Base-by-base conservation (phyloP, 2,329 filamentous ascomycete species). In the Penicillium aurantiogriseum region DNA sequence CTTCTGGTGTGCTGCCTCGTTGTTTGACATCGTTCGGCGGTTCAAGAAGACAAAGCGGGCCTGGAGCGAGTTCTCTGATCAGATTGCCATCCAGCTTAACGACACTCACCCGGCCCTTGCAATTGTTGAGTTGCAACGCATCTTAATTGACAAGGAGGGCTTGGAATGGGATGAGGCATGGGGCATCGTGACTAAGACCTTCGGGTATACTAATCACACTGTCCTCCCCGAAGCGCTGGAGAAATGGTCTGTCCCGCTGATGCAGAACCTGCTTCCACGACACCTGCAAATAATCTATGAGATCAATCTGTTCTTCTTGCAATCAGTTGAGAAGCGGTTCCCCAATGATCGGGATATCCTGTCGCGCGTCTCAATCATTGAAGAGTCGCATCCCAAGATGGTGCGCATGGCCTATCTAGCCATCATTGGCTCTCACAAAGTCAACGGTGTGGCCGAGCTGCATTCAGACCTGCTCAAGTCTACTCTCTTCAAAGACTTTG, bases 401-500 rank as follows among this genome's bases (percentile, higher is more conserved):
- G 88, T 99, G 60, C 89, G 93, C 73, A 99, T 99, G 94, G 94
- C 94, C 2, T 94, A 85, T 76, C 80, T 99, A 51, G 94, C 94
- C 62, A 89, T 97, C 71, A 92, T 99, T 68, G 94, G 94, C 47
- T 97, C 94, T 36, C 94, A 97, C 85, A 99, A 97, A 81, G 92
- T 99, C 80, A 99, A 99, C 67, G 94, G 94, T 74, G 94, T 99
- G 36, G 94, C 94, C 35, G 94, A 99, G 78, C 80, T 99, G 63
- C 94, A 99, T 79, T 99, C 94, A 0, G 94, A 99, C 72, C 82
- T 99, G 57, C 96, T 99, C 81, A 94, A 94, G 81, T 95, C 92
- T 0, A 99, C 94, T n/a, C 96, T 99, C 67, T 97, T 99, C 86
- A 97, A 94, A 76, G 94, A 99, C 75, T 99, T 99, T 76, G 93